Evolutionary conservation across 2,329 filamentous ascomycete species (phyloP).

Genomic region (Dryadomyces quercus-mongolicae): DNA sequence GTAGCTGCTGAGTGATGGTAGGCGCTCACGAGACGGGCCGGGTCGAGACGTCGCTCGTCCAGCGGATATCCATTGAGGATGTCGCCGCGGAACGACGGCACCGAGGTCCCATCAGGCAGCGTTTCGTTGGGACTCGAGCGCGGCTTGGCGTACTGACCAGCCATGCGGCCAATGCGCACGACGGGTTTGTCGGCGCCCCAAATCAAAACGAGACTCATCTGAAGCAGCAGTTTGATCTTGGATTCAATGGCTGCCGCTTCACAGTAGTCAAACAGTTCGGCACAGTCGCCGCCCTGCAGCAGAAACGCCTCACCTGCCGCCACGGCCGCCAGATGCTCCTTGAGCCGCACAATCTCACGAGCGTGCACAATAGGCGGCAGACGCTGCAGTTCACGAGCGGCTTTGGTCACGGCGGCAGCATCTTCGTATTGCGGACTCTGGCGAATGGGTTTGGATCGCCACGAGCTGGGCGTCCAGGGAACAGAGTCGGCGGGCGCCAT

Average conservation of each 20-base stretch:
- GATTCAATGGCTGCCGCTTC: slow-evolving; percentile 79
- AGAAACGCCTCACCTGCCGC: slow-evolving; percentile 86
- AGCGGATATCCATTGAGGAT: slow-evolving; percentile 82
- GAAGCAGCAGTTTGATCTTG: slow-evolving; percentile 90
- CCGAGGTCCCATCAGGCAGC: slow-evolving; percentile 57
- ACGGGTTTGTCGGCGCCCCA: slow-evolving; percentile 76
- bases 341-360: slow-evolving; percentile 68
- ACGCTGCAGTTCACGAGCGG: slow-evolving; percentile 50
- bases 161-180: slow-evolving; percentile 89
- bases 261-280: slow-evolving; percentile 96
- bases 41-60: slow-evolving; percentile 69
- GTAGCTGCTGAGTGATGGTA: slow-evolving; percentile 96
- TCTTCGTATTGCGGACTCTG: slow-evolving; percentile 63
- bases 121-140: slow-evolving; percentile 74
- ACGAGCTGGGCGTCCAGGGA: slow-evolving; percentile 51
- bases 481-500: not conserved
- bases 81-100: slow-evolving; percentile 87
- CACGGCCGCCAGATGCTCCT: slow-evolving; percentile 69
- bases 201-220: slow-evolving; percentile 94
- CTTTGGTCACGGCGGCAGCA: slow-evolving; percentile 41
- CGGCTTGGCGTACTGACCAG: slow-evolving; percentile 95
- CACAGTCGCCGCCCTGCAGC: slow-evolving; percentile 92
- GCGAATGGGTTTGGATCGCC: slow-evolving; percentile 68
- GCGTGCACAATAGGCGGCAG: slow-evolving; percentile 72
- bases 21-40: slow-evolving; percentile 71